Evolutionary conservation across 1,284 basidiomycete species (phyloP), one percentile per base, ranked within the genome.

Genomic region (Apiotrichum gracile): DNA sequence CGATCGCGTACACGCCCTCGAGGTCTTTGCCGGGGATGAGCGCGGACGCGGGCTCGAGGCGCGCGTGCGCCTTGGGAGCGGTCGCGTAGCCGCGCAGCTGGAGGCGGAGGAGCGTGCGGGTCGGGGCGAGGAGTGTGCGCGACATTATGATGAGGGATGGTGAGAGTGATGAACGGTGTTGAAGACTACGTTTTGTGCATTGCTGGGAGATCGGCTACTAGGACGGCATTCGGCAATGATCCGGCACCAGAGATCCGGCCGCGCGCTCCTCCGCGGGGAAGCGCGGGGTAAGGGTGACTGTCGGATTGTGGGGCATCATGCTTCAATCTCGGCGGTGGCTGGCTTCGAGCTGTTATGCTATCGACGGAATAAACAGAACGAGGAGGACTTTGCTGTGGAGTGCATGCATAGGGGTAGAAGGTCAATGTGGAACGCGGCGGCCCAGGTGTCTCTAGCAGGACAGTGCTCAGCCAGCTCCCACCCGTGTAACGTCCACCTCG

Each of bases 1-100:
- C 74, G 21, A 80, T 63, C 34, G 71, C 69, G 35, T 71, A 66
- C 27, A 79, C 73, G 19, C 76, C 75, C 52, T 66, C 65, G 21
- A 59, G 43, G 16, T 64, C 63, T 24, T 49, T 34, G 26, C 29
- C 42, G 5, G 38, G 29, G 14, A 46, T 24, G 10, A 58, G 27
- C 19, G 57, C 35, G 25, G 34, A 52, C 24, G 34, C 66, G 47
- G 34, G 65, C 56, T 29, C 49, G 44, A 70, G 67, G 49, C 61
- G 63, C 13, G 68, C 67, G 25, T 70, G 68, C 5, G 67, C 61
- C 46, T 55, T 52, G 34, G 34, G 39, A 45, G 51, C 35, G 22
- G 49, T 34, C 19, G 47, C 34, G 38, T 37, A 35, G 24, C 39
- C 43, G 51, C 50, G 53, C 37, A 35, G 37, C 22, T 26, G 43